phyloP scores from a whole-genome alignment of 306 rosid genomes.

The Medicago ruthenica region DNA sequence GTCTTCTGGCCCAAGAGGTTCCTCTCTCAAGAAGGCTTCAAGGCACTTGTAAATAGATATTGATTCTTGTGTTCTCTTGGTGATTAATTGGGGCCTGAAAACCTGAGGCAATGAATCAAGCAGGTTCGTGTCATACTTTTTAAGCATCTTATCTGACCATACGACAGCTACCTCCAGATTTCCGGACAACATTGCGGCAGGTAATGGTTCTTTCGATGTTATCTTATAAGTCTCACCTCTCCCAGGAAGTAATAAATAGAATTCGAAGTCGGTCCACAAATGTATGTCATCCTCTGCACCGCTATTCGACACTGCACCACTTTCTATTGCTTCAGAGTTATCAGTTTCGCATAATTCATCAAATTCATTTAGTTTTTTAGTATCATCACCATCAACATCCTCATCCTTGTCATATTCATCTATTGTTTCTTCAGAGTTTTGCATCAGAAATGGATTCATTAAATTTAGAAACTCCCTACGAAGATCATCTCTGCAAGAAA shows the following conservation, averaged over 20 bases:
- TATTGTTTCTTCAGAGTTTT: slow-evolving; percentile 42
- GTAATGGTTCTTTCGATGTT: slow-evolving; percentile 51
- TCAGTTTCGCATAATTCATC: slow-evolving; percentile 54
- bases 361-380: slow-evolving; percentile 53
- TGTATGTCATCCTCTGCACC: slow-evolving; percentile 49
- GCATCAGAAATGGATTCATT: slow-evolving; percentile 60
- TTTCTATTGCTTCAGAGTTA: slow-evolving; percentile 52
- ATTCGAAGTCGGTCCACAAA: slow-evolving; percentile 58
- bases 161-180: slow-evolving; percentile 55
- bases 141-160: slow-evolving; percentile 69
- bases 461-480: slow-evolving; percentile 60
- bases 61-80: slow-evolving; percentile 63
- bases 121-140: slow-evolving; percentile 53
- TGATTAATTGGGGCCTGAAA: slow-evolving; percentile 43
- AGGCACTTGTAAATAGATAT: slow-evolving; percentile 78
- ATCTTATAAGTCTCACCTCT: slow-evolving; percentile 42
- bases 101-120: slow-evolving; percentile 69
- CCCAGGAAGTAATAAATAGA: slow-evolving; percentile 44
- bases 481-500: slow-evolving; percentile 60
- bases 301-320: slow-evolving; percentile 49
- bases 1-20: slow-evolving; percentile 86
- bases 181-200: slow-evolving; percentile 30
- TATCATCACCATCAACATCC: slow-evolving; percentile 36
- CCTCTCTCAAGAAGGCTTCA: slow-evolving; percentile 85
- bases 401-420: slow-evolving; percentile 47